Conservation (phyloP, 2,329 filamentous ascomycete genomes). For the Paramyrothecium roridum region DNA sequence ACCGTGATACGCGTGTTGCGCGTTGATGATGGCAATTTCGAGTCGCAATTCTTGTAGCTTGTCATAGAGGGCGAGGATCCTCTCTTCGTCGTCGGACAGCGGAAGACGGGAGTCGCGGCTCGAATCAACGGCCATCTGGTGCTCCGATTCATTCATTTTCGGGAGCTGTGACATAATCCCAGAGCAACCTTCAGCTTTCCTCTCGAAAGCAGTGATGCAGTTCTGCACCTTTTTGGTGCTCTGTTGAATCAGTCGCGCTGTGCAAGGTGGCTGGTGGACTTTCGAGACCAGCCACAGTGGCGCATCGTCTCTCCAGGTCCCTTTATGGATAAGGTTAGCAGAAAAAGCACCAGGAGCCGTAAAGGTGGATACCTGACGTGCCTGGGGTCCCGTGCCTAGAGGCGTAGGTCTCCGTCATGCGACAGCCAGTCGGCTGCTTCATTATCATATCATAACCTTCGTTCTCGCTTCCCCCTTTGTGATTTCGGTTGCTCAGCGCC, state of each 20-base stretch:
- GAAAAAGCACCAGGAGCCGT: background rate
- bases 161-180: background rate
- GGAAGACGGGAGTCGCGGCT: slow-evolving; percentile 40
- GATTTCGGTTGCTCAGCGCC: slow-evolving; percentile 18
- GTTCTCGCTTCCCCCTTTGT: slow-evolving; percentile 1
- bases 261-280: background rate
- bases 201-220: too few species aligned
- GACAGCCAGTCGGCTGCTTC: slow-evolving; percentile 6
- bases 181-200: background rate
- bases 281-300: background rate
- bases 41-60: slow-evolving; percentile 67
- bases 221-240: slow-evolving; percentile 1
- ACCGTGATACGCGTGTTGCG: slow-evolving; percentile 34
- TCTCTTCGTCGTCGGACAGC: slow-evolving; percentile 64
- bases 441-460: slow-evolving; percentile 9
- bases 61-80: slow-evolving; percentile 68
- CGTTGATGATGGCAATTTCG: slow-evolving; percentile 65
- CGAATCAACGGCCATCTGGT: slow-evolving; percentile 19
- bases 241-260: background rate
- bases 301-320: background rate
- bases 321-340: background rate
- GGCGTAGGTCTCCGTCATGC: slow-evolving; percentile 1
- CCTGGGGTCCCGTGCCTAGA: slow-evolving; percentile 2
- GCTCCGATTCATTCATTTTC: slow-evolving; percentile 24
- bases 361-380: slow-evolving; percentile 2